Percentiles rank a stretch among this genome's conserved stretches.
Evolutionary conservation across 2,329 filamentous ascomycete genomes (phyloP).

Genomic region (Mycogone perniciosa): DNA sequence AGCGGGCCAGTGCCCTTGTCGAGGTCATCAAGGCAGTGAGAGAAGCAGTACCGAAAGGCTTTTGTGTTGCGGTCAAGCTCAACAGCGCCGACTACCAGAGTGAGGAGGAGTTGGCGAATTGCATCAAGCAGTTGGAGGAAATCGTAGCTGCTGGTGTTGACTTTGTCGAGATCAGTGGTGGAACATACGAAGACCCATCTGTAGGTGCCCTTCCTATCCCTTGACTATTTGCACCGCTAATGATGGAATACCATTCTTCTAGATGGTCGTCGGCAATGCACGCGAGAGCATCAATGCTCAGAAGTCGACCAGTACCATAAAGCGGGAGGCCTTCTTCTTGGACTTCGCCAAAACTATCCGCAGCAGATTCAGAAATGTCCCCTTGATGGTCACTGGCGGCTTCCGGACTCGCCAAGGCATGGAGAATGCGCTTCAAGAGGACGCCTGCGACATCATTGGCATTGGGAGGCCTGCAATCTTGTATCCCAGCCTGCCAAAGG

Average conservation of each 20-base stretch:
- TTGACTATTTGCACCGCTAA: background rate
- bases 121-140: slow-evolving; percentile 50
- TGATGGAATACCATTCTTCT: slow-evolving; percentile 8
- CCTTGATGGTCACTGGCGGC: slow-evolving; percentile 56
- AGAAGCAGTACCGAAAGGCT: slow-evolving; percentile 29
- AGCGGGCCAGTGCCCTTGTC: slow-evolving; percentile 43
- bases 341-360: slow-evolving; percentile 53
- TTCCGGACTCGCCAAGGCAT: slow-evolving; percentile 46
- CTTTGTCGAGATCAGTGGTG: slow-evolving; percentile 63
- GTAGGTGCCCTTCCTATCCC: slow-evolving; percentile 23
- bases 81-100: slow-evolving; percentile 53
- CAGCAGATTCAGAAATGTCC: slow-evolving; percentile 34
- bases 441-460: slow-evolving; percentile 37
- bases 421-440: slow-evolving; percentile 32
- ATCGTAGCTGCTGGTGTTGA: slow-evolving; percentile 49
- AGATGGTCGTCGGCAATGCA: slow-evolving; percentile 30
- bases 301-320: slow-evolving; percentile 31
- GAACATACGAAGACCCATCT: slow-evolving; percentile 48
- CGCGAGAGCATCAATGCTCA: background rate
- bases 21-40: slow-evolving; percentile 43
- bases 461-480: slow-evolving; percentile 33
- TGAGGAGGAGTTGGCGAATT: slow-evolving; percentile 40
- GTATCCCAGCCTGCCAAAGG: slow-evolving; percentile 32
- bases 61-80: slow-evolving; percentile 49
- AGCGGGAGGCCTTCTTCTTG: slow-evolving; percentile 62